These are phyloP conservation scores for Vanrija pseudolonga DNA, from an alignment of 1,284 basidiomycete species.

Conservation along the genomic window DNA sequence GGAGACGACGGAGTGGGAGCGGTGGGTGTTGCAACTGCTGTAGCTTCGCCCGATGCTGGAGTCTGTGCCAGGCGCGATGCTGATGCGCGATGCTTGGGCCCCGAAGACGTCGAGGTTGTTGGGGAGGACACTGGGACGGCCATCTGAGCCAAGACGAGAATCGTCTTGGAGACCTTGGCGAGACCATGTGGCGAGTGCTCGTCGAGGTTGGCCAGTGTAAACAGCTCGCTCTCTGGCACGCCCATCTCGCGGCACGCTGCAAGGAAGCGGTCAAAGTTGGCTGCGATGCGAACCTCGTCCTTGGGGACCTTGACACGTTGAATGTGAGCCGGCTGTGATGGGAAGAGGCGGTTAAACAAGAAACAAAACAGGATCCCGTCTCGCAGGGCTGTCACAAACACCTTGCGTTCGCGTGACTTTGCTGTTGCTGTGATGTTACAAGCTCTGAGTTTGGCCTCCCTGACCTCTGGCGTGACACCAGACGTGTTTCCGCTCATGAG, in stretches of 20 bases:
- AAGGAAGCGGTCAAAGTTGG: constrained; percentile 38
- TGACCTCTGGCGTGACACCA: constrained; percentile 18
- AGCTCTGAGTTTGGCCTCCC: constrained; percentile 49
- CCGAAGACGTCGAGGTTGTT: neutral
- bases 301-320: constrained; percentile 38
- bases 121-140: constrained; percentile 44
- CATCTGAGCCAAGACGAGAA: constrained; percentile 62
- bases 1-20: neutral
- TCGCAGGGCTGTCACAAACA: constrained; percentile 67
- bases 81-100: too few species aligned
- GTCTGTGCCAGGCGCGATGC: too few species aligned
- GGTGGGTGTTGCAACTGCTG: constrained; percentile 2
- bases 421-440: constrained; percentile 55
- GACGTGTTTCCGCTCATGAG: constrained; percentile 15
- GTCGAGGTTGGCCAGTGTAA: constrained; percentile 29
- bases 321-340: constrained; percentile 31
- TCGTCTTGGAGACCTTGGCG: constrained; percentile 49
- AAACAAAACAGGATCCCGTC: constrained; percentile 85
- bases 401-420: constrained; percentile 65
- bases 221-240: constrained; percentile 27
- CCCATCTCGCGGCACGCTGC: constrained; percentile 35
- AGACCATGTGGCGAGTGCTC: constrained; percentile 28
- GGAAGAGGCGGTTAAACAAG: constrained; percentile 39
- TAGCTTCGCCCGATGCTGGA: too few species aligned
- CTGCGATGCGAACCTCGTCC: constrained; percentile 27